Base-by-base conservation (phyloP, 495 filamentous ascomycete species). In the Poronia punctata region DNA sequence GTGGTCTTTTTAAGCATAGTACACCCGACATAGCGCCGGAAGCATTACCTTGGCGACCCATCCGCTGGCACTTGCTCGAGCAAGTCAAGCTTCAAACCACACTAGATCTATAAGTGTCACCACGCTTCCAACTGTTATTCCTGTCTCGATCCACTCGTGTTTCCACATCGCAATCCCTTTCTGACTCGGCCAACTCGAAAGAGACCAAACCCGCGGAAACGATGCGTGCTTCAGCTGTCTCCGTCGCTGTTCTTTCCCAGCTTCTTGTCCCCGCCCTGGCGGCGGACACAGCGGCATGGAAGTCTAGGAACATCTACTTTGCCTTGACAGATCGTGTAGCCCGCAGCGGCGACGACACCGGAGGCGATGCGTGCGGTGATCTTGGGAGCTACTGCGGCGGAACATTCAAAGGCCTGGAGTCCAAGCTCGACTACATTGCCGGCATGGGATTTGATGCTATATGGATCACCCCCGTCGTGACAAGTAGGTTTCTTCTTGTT, bases 361-460 rank as follows among this genome's bases (percentile, higher is more conserved):
- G 52, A 22, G 52, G 52, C 23, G 15, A 45, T 36, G 49, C 52
- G 18, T 56, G 52, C 16, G 27, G 52, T 16, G 70, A 86, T 59
- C 71, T 72, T 16, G 60, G 56, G 2, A 65, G 69, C 27, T 89
- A 88, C 64, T 93, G 85, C 45, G 85, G 84, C 28, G 86, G 86
- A 7, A 80, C 78, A 22, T 90, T 77, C 68, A 64, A 66, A 40
- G 86, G 86, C 4, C 75, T 93, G 36, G 79, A 81, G 40, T 73
- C 82, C 22, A 70, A 80, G 43, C 62, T 84, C 22, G 79, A 82
- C 58, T 70, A 84, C 48, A 84, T 90, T 53, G 74, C 86, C 50
- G 68, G 69, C 39, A 83, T 90, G 79, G 84, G 86, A 11, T 89
- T 90, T 48, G 82, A 81, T 26, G 83, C 84, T 16, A 77, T 89